Base-by-base conservation (phyloP, 2,329 filamentous ascomycete genomes). In the Cryphonectria parasitica region DNA sequence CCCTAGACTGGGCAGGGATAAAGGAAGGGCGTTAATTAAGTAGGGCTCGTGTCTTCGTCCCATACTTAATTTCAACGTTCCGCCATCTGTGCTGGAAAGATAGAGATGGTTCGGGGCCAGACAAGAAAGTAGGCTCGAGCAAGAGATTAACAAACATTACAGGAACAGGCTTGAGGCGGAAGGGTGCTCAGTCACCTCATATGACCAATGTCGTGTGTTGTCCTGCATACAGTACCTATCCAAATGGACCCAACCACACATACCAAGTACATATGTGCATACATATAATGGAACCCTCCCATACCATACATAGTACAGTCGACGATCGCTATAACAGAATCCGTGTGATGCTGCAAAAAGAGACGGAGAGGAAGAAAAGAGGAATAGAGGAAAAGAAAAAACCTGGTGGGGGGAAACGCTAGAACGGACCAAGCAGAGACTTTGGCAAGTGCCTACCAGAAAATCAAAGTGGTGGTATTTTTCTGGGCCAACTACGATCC, bases 31-130 rank as follows among this genome's bases (percentile, higher is more conserved):
- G 66, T 34, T 11, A 34, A 34, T 34, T 64, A 52, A 68, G 17
- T 68, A 65, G 62, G 63, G 67, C 67, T 56, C 62, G 11, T 39
- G 34, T 62, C 34, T n/a, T 61, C 60, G 58, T 67, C 49, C 70
- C 68, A 72, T 62, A 66, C 58, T 56, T 71, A 70, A 72, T 72
- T 71, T 72, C 65, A 68, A 71, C 68, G 64, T 64, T 68, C 64
- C 43, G 54, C 49, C 63, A 54, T 68, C 71, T 64, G 71, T 71
- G 66, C 69, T 68, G 41, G 11, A 17, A 17, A 3, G 13, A 56
- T 25, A 41, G 36, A 36, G 22, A 17, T 39, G 25, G 7, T 22
- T 31, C 28, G 10, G 13, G 31, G 11, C 34, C 52, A 17, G 52
- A 49, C 17, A 10, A n/a, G 22, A 22, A 22, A n/a, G 19, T 7